These are phyloP conservation scores for Elongisporangium anandrum DNA, from an alignment of 352 stramenopile genomes.

Conservation along the genomic window DNA sequence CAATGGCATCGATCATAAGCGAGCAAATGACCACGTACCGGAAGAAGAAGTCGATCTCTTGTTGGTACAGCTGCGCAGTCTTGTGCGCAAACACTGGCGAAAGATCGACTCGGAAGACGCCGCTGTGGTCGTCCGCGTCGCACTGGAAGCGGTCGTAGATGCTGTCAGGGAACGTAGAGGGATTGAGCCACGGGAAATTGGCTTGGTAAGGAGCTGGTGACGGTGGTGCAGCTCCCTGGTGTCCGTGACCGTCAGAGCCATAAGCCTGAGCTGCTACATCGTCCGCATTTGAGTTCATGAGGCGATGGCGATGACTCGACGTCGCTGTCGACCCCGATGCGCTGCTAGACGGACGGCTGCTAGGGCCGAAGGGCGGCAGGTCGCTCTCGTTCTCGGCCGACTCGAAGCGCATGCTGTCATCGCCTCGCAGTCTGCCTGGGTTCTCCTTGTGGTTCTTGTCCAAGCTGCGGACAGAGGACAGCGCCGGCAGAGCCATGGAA, in stretches of 20 bases:
- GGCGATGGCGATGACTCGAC: not conserved
- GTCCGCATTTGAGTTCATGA: not conserved
- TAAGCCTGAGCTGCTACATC: not conserved
- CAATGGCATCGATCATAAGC: too few relatives aligned
- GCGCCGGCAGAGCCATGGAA: not conserved
- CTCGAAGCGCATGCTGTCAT: not conserved
- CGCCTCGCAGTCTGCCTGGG: not conserved
- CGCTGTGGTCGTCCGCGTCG: conserved; percentile 48
- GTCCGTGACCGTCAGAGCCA: not conserved
- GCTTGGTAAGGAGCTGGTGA: conserved; percentile 21
- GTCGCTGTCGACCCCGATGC: not conserved
- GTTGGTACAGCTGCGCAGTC: conserved; percentile 40
- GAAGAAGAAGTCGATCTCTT: conserved; percentile 66
- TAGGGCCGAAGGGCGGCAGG: not conserved
- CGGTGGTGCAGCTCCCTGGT: conserved; percentile 9
- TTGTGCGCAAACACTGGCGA: conserved; percentile 50
- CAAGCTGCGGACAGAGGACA: not conserved
- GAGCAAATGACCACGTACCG: conserved; percentile 9
- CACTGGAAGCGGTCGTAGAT: conserved; percentile 56
- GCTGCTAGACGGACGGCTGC: not conserved
- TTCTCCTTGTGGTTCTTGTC: not conserved
- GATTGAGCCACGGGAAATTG: conserved; percentile 53
- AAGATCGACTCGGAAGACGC: conserved; percentile 63
- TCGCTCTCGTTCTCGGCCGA: not conserved
- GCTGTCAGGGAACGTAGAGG: conserved; percentile 36